A percentile compares a stretch with the other conserved stretches of the same genome.
These are phyloP conservation scores for Sistotremastrum suecicum DNA, from an alignment of 768 basidiomycete species.

Conservation along the genomic window DNA sequence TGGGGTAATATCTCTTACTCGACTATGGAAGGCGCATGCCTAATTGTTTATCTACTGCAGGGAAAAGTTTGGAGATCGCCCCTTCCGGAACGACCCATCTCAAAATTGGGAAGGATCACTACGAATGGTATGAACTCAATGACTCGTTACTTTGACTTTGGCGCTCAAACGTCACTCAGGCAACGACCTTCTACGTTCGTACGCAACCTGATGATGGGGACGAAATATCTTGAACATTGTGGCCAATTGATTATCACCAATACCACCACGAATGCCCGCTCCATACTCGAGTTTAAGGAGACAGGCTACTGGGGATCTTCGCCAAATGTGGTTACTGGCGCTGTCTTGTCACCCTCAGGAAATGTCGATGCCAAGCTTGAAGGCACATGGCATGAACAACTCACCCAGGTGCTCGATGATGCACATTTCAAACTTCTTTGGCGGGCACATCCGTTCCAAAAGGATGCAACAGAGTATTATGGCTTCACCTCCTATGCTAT, in stretches of 20 bases:
- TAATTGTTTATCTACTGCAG: slow-evolving; percentile 20
- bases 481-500: slow-evolving; percentile 74
- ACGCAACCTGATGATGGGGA: slow-evolving; percentile 80
- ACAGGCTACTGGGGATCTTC: slow-evolving; percentile 71
- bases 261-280: slow-evolving; percentile 35
- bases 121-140: slow-evolving; percentile 42
- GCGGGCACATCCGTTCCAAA: slow-evolving; percentile 61
- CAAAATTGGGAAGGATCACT: slow-evolving; percentile 51
- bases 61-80: slow-evolving; percentile 82
- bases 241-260: slow-evolving; percentile 71
- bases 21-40: background rate
- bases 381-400: slow-evolving; percentile 81
- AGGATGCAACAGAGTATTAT: slow-evolving; percentile 57
- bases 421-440: slow-evolving; percentile 65
- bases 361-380: slow-evolving; percentile 50
- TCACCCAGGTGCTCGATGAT: slow-evolving; percentile 53
- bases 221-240: slow-evolving; percentile 79
- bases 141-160: slow-evolving; percentile 1
- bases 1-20: slow-evolving; percentile 45
- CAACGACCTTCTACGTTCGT: slow-evolving; percentile 80
- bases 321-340: slow-evolving; percentile 51
- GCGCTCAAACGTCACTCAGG: slow-evolving; percentile 28
- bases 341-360: slow-evolving; percentile 39
- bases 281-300: slow-evolving; percentile 75
- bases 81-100: slow-evolving; percentile 61